Base-by-base conservation (phyloP, 371 early-diverging fungal species). In the Mycotypha africana region DNA sequence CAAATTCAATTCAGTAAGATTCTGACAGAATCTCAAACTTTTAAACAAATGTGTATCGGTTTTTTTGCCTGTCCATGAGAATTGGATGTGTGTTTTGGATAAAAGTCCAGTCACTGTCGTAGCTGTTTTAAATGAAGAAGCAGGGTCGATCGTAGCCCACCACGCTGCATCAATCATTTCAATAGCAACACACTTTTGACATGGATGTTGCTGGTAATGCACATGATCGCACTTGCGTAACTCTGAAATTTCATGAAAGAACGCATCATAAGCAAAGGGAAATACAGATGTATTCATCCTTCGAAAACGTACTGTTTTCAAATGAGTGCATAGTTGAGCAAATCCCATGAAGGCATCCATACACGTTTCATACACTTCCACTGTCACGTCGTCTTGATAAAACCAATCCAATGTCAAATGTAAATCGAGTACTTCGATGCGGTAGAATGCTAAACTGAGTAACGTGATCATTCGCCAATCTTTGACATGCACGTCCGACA, bases 281-380 rank as follows among this genome's bases (percentile, higher is more conserved):
- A 53, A 58, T 0, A 51, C 53, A 7, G 53, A 52, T 11, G 58
- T 45, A 23, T 45, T 49, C 15, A 58, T 45, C 14, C 37, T 45
- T 45, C 58, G 31, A 30, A 58, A 58, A 12, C 21, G 39, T 17
- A 58, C 40, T 40, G 40, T 58, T 22, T 58, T 49, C 15, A 58
- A 38, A 36, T 42, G 52, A 14, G 48, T 47, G 22, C 58, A 53
- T 6, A 58, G 37, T 35, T 58, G 58, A 2, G 58, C 53, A 34
- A 58, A 53, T 11, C 58, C 53, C 53, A 58, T 58, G 34, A 48
- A 58, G 4, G 58, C 58, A 49, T 58, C 53, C 49, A 58, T 53
- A 0, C 49, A 53, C 21, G 52, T 42, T 24, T 58, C 53, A 24
- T 53, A 58, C 3, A 45, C 12, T 30, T 58, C 53, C 20, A 53